Percentiles rank a stretch among this genome's conserved stretches.
phyloP scores from a whole-genome alignment of 2,329 filamentous ascomycete genomes.

The Thielaviopsis musarum region DNA sequence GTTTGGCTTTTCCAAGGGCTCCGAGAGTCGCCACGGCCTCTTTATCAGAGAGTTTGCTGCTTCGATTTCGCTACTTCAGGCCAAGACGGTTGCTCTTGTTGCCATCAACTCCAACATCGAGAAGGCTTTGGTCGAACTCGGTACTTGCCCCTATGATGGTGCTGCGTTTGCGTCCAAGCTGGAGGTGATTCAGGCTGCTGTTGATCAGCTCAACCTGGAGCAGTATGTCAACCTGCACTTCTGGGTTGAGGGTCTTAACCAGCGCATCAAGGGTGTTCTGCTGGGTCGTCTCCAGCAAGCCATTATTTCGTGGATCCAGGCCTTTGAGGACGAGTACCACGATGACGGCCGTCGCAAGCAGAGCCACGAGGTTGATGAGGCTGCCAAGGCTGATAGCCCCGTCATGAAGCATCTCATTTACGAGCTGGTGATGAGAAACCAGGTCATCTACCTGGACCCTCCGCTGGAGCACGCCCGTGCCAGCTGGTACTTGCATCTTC shows the following conservation, averaged over 20 bases:
- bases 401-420: constrained; percentile 61
- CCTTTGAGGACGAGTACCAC: constrained; percentile 51
- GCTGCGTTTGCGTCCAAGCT: constrained; percentile 65
- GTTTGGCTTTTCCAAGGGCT: constrained; percentile 32
- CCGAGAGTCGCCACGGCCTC: constrained; percentile 86
- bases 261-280: constrained; percentile 65
- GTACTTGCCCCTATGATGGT: constrained; percentile 66
- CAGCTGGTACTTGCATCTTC: constrained; percentile 83
- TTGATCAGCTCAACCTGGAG: constrained; percentile 92
- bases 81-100: constrained; percentile 64
- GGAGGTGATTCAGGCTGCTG: constrained; percentile 73
- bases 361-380: constrained; percentile 25
- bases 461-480: constrained; percentile 82
- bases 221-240: constrained; percentile 84
- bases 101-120: constrained; percentile 68
- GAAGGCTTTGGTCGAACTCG: constrained; percentile 67
- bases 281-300: constrained; percentile 71
- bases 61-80: constrained; percentile 73
- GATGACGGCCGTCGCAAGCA: constrained; percentile 38
- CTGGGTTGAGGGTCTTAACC: constrained; percentile 81
- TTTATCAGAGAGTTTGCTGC: constrained; percentile 89
- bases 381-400: constrained; percentile 36
- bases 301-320: constrained; percentile 70
- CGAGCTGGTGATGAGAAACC: constrained; percentile 94
- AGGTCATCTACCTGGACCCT: constrained; percentile 91